These are phyloP conservation scores for Phylloporus arenicola DNA, from an alignment of 768 basidiomycete species.

Conservation along the genomic window DNA sequence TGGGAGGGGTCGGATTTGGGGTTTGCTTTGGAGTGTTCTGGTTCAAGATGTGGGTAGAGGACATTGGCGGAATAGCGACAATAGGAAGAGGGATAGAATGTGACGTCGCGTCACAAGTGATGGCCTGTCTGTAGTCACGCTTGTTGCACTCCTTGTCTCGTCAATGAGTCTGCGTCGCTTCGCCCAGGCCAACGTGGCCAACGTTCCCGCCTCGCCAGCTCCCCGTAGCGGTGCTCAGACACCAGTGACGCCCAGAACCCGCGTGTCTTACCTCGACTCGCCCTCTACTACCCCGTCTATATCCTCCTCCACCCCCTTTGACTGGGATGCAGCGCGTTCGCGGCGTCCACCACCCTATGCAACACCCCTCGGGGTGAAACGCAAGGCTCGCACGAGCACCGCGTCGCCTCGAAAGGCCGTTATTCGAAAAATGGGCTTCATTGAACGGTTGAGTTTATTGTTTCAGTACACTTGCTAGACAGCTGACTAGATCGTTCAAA, in stretches of 20 bases:
- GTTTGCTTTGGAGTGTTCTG: slow-evolving; percentile 46
- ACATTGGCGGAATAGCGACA: slow-evolving; percentile 19
- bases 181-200: slow-evolving; percentile 45
- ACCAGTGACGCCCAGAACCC: slow-evolving; percentile 41
- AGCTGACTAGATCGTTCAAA: slow-evolving; percentile 12
- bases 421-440: slow-evolving; percentile 57
- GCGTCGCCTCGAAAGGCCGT: slow-evolving; percentile 44
- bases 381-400: slow-evolving; percentile 37
- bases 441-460: slow-evolving; percentile 47
- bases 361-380: slow-evolving; percentile 49
- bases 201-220: slow-evolving; percentile 30
- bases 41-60: slow-evolving; percentile 52
- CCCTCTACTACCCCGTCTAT: slow-evolving; percentile 66
- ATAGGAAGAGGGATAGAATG: slow-evolving; percentile 18
- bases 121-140: slow-evolving; percentile 19
- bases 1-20: slow-evolving; percentile 55
- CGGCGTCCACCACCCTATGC: slow-evolving; percentile 68
- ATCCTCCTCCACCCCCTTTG: slow-evolving; percentile 73
- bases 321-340: slow-evolving; percentile 81
- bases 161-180: slow-evolving; percentile 54
- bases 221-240: slow-evolving; percentile 35
- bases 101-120: slow-evolving; percentile 28
- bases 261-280: slow-evolving; percentile 52
- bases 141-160: slow-evolving; percentile 3
- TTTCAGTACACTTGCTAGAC: slow-evolving; percentile 3